These are phyloP conservation scores for Dactylonectria macrodidyma DNA, from an alignment of 2,329 filamentous ascomycete species.

Conservation along the genomic window DNA sequence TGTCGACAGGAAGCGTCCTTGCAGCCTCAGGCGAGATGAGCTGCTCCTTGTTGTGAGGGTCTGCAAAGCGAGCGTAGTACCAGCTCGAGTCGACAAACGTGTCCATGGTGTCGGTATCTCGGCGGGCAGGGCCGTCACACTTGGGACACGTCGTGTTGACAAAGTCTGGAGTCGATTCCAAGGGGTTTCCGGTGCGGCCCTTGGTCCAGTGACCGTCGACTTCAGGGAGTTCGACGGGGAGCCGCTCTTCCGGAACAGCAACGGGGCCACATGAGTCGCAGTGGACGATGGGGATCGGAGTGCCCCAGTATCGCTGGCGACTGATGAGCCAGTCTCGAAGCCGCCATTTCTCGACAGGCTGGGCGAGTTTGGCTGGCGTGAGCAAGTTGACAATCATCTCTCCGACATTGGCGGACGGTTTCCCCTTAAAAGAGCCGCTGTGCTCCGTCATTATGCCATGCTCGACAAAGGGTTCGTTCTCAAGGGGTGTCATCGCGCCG, in stretches of 20 bases:
- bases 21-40: constrained; percentile 75
- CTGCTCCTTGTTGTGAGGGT: constrained; percentile 74
- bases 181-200: constrained; percentile 81
- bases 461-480: constrained; percentile 71
- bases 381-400: constrained; percentile 72
- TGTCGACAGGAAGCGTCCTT: constrained; percentile 80
- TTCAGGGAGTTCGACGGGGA: constrained; percentile 82
- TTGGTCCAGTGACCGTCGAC: constrained; percentile 78
- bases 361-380: constrained; percentile 69
- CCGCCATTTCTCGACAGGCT: constrained; percentile 80
- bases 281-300: constrained; percentile 91
- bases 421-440: constrained; percentile 76
- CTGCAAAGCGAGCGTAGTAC: constrained; percentile 89
- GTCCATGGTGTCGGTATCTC: constrained; percentile 96
- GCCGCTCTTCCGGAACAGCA: constrained; percentile 81
- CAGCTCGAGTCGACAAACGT: constrained; percentile 96
- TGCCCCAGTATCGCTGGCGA: constrained; percentile 93
- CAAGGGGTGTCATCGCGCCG: constrained; percentile 60
- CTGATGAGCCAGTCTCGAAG: constrained; percentile 92
- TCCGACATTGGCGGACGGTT: constrained; percentile 74
- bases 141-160: constrained; percentile 82
- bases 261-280: constrained; percentile 83
- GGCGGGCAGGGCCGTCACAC: constrained; percentile 78
- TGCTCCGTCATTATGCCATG: constrained; percentile 78
- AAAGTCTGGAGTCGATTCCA: constrained; percentile 81